These are phyloP conservation scores for Aspergillus leporis DNA, from an alignment of 495 filamentous ascomycete genomes.

Conservation along the genomic window DNA sequence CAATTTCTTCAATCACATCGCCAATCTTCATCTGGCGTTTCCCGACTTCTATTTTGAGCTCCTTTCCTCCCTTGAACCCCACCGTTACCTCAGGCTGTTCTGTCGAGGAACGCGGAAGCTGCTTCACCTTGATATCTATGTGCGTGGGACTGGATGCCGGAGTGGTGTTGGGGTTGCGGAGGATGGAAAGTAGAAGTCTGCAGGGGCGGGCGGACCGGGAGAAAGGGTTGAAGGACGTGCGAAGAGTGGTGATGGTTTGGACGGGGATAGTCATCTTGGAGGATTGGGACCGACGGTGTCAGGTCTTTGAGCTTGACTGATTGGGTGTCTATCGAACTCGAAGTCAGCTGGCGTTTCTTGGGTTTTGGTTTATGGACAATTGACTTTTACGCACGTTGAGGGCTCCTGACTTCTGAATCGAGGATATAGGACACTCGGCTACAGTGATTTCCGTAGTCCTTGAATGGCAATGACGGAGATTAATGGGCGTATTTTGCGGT, in stretches of 20 bases:
- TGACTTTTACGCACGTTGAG: not conserved
- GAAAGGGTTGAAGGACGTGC: conserved; percentile 92
- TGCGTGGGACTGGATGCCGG: conserved; percentile 70
- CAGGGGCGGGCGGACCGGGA: conserved; percentile 71
- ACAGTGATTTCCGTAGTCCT: not conserved
- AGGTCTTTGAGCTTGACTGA: not conserved
- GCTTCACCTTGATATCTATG: conserved; percentile 67
- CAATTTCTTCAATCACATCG: conserved; percentile 83
- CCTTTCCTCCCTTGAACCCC: conserved; percentile 63
- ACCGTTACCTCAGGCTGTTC: conserved; percentile 58
- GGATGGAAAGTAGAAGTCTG: conserved; percentile 79
- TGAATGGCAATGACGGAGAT: not conserved
- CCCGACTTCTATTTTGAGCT: conserved; percentile 66
- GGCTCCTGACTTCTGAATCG: not conserved
- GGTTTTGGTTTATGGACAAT: not conserved
- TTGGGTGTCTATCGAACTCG: conserved; percentile 2
- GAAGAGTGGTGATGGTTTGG: conserved; percentile 70
- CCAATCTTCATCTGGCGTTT: conserved; percentile 83
- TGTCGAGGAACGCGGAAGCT: conserved; percentile 66
- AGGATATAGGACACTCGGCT: not conserved
- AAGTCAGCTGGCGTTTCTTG: conserved; percentile 1
- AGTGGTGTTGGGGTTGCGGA: conserved; percentile 64
- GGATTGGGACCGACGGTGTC: not conserved
- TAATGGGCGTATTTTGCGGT: not conserved
- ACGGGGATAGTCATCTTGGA: conserved; percentile 74